Percentiles rank a stretch among this genome's conserved stretches.
Conservation (phyloP, 805 yeast genomes). For the Starmerella bacillaris region DNA sequence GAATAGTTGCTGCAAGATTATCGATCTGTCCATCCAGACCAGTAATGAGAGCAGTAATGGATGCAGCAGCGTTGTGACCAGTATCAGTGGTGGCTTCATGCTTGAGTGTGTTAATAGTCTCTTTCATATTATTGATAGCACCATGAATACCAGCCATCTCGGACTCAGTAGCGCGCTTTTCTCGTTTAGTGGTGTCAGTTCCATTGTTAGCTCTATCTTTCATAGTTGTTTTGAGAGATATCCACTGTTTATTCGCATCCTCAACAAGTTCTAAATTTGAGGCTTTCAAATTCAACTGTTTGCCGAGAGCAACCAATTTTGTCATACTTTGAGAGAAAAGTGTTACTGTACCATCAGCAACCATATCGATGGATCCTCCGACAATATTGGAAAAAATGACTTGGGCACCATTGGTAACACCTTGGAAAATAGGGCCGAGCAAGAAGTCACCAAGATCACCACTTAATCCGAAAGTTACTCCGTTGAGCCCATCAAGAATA, state of each 20-base stretch:
- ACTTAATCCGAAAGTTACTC: constrained; percentile 13
- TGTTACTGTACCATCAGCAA: constrained; percentile 15
- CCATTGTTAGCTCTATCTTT: neutral
- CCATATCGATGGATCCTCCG: constrained; percentile 16
- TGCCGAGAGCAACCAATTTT: constrained; percentile 13
- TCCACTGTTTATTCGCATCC: constrained; percentile 1
- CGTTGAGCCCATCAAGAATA: constrained; percentile 9
- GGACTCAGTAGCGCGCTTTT: constrained; percentile 10
- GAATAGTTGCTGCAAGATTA: constrained; percentile 17
- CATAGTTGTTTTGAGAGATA: neutral
- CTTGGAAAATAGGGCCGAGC: constrained; percentile 21
- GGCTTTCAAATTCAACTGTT: constrained; percentile 12
- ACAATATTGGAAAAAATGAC: constrained; percentile 16
- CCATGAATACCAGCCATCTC: constrained; percentile 13
- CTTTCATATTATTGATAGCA: constrained; percentile 13
- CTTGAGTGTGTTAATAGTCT: constrained; percentile 13
- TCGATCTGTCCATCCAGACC: constrained; percentile 23
- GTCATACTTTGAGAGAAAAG: constrained; percentile 11
- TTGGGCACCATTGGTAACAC: constrained; percentile 21
- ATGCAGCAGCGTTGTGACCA: constrained; percentile 17
- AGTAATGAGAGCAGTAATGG: constrained; percentile 17
- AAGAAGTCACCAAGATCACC: constrained; percentile 11
- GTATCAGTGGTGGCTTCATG: constrained; percentile 10
- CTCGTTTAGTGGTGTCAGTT: neutral
- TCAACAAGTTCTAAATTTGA: constrained; percentile 6